Conservation (phyloP, 345 rosid genomes). For the Raphanus raphanistrum region DNA sequence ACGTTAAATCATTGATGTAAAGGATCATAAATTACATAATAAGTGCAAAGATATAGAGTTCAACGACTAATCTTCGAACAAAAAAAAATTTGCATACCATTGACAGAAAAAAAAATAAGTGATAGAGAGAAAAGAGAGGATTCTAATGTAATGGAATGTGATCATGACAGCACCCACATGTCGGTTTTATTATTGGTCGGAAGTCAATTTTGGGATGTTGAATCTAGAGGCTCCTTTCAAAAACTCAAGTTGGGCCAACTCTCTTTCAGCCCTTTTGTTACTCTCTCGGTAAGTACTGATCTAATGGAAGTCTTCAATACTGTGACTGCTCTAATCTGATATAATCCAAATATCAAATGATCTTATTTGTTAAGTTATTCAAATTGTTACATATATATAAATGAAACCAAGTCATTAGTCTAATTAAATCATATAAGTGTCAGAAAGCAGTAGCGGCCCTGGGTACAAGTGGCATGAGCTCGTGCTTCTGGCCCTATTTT, state of each 20-base stretch:
- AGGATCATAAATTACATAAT: neutral
- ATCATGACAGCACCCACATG: constrained; percentile 1
- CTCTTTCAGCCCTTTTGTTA: neutral
- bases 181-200: constrained; percentile 10
- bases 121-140: neutral
- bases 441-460: neutral
- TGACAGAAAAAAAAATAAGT: neutral
- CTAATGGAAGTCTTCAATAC: neutral
- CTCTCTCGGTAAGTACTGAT: neutral
- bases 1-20: neutral
- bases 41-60: neutral
- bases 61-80: neutral
- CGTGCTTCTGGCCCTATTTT: no score
- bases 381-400: no score
- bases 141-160: neutral
- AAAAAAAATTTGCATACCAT: neutral
- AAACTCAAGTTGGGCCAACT: constrained; percentile 21
- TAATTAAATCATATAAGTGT: no score
- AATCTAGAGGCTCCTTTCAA: constrained; percentile 11
- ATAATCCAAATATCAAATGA: neutral
- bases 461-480: no score
- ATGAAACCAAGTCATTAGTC: neutral
- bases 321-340: neutral
- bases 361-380: neutral
- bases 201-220: constrained; percentile 26